These are phyloP conservation scores for Trichoderma afroharzianum DNA, from an alignment of 2,329 filamentous ascomycete species.

Conservation along the genomic window DNA sequence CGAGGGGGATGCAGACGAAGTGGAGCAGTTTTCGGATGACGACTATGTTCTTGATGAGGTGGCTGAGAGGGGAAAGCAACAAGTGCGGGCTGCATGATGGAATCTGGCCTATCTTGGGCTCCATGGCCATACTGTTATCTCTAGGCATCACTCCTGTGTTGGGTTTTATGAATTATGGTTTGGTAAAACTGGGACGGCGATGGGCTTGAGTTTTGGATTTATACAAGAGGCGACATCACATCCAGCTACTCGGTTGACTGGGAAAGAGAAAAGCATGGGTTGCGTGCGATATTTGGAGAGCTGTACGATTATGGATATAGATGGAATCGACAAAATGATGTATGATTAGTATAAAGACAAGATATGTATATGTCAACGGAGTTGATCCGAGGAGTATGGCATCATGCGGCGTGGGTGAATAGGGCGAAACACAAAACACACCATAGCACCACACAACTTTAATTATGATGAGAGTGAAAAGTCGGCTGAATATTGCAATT, in stretches of 20 bases:
- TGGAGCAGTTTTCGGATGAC: conserved; percentile 23
- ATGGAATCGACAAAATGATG: neutral
- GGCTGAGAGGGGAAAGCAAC: neutral
- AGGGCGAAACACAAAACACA: neutral
- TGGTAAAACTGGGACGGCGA: neutral
- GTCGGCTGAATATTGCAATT: no score
- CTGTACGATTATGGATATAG: conserved; percentile 1
- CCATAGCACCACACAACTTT: no score
- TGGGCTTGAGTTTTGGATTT: neutral
- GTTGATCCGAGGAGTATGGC: neutral
- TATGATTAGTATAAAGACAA: conserved; percentile 3
- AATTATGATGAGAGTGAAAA: no score
- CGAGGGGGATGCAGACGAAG: conserved; percentile 17
- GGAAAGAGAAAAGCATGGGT: neutral
- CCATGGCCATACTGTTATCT: neutral
- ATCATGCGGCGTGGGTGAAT: neutral
- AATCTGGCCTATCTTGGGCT: neutral
- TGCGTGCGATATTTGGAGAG: neutral
- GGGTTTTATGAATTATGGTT: neutral
- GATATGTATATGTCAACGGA: neutral
- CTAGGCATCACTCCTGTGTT: neutral
- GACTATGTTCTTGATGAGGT: conserved; percentile 18
- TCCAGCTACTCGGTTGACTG: neutral
- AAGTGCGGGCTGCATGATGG: neutral
- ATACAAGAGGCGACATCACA: neutral